Evolutionary conservation across 2,329 filamentous ascomycete species (phyloP).

Genomic region (Aspergillus clavatus): DNA sequence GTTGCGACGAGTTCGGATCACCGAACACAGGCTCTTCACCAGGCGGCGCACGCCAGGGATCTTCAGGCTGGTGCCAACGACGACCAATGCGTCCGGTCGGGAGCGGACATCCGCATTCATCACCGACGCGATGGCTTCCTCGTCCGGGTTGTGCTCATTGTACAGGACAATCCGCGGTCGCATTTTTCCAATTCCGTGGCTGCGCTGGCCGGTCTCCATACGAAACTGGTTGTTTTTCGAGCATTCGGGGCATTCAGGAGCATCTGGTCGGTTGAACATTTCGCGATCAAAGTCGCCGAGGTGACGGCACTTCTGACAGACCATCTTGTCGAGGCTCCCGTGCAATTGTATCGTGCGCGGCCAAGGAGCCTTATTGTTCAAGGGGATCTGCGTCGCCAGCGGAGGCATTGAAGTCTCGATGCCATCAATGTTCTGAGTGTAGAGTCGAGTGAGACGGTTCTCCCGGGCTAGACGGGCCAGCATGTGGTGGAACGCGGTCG

Average conservation of each 20-base stretch:
- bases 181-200: constrained; percentile 85
- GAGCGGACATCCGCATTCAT: constrained; percentile 79
- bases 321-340: constrained; percentile 91
- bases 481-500: constrained; percentile 89
- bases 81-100: constrained; percentile 84
- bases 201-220: constrained; percentile 75
- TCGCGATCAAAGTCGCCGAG: constrained; percentile 70
- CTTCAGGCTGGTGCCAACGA: constrained; percentile 92
- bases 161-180: constrained; percentile 93
- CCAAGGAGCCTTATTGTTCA: constrained; percentile 84
- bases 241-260: constrained; percentile 75
- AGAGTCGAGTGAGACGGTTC: constrained; percentile 80
- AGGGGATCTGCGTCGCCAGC: constrained; percentile 72
- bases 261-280: constrained; percentile 76
- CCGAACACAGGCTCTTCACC: constrained; percentile 82
- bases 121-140: constrained; percentile 90
- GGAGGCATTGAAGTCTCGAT: constrained; percentile 82
- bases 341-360: constrained; percentile 90
- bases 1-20: constrained; percentile 70
- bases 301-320: constrained; percentile 85
- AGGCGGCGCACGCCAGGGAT: constrained; percentile 88
- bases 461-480: constrained; percentile 85
- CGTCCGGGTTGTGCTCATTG: constrained; percentile 94
- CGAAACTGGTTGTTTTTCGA: constrained; percentile 70
- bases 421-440: constrained; percentile 95